Conservation (phyloP, 1,284 basidiomycete genomes). For the Heterobasidion annosum region DNA sequence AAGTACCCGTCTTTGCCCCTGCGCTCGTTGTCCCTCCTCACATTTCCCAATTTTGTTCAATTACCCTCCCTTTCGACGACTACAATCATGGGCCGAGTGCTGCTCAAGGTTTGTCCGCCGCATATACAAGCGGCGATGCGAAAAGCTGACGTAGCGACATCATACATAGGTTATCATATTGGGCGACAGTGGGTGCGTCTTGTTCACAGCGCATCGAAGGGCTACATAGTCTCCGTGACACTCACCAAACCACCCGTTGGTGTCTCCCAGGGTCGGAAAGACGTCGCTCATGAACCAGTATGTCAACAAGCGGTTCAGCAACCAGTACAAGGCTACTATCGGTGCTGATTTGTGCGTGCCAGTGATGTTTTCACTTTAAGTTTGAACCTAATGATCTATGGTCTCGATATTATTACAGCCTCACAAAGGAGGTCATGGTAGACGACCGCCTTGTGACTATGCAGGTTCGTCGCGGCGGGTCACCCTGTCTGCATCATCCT, state of each 20-base stretch:
- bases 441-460: conserved; percentile 98
- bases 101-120: conserved; percentile 73
- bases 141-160: conserved; percentile 9
- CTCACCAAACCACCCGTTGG: conserved; percentile 3
- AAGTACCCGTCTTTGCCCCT: neutral
- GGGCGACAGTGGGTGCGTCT: conserved; percentile 89
- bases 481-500: conserved; percentile 1
- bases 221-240: neutral
- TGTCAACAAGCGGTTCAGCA: conserved; percentile 99
- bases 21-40: conserved; percentile 1
- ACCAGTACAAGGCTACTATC: conserved; percentile 99
- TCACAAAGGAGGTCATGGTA: conserved; percentile 98
- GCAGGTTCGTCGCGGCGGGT: conserved; percentile 57
- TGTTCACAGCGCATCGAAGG: neutral
- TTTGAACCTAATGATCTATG: conserved; percentile 8
- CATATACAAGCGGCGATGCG: neutral
- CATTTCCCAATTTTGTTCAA: conserved; percentile 3
- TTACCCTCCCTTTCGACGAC: conserved; percentile 5
- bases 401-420: conserved; percentile 36
- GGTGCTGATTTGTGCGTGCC: conserved; percentile 78
- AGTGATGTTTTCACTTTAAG: neutral
- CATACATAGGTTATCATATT: conserved; percentile 86
- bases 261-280: conserved; percentile 81
- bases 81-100: conserved; percentile 70
- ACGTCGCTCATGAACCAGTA: conserved; percentile 99